Base-by-base conservation (phyloP, 805 yeast species). In the Candida suzukii region DNA sequence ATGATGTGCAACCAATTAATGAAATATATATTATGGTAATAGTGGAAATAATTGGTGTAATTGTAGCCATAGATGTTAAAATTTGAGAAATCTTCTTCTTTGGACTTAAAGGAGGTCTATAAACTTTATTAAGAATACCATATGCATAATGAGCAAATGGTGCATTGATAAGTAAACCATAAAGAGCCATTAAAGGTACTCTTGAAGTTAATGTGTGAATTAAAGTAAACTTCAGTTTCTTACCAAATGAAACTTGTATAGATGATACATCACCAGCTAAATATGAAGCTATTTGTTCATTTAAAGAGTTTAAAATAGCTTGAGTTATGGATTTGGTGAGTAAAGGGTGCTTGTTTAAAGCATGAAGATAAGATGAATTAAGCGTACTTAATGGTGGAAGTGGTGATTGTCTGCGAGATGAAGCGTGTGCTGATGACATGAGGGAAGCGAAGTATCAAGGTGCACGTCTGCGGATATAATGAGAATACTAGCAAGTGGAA, bases 141-240 rank as follows among this genome's bases (percentile, higher is more conserved):
- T 78, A 77, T 30, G 74, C 66, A 46, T 66, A 69, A 51, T 80
- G 86, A 4, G 77, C 62, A 30, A 78, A 58, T 8, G 88, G 88
- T 0, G 85, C 74, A 21, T 71, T 70, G 14, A 80, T 61, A 2
- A 64, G 46, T 24, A 71, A 62, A 0, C 85, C 83, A 51, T 74
- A 80, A 2, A 78, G 39, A 9, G 78, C 71, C 74, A 80, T 72
- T 38, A 73, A 60, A 10, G 74, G 64, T 31, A 78, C 65, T 54
- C 71, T 76, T 25, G 58, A 52, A 30, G 70, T 69, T 39, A 71
- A 48, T 3, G 68, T 62, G 45, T 72, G 75, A 21, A 63, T 63
- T 34, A 73, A 36, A 16, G 50, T 49, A 32, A 55, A 16, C 22
- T 48, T 46, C 20, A 46, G 46, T 6, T 44, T 24, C 22, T 33